A percentile compares a stretch with the other conserved stretches of the same genome.
These are phyloP conservation scores for Diplogelasinospora grovesii DNA, from an alignment of 495 filamentous ascomycete species.

Conservation along the genomic window DNA sequence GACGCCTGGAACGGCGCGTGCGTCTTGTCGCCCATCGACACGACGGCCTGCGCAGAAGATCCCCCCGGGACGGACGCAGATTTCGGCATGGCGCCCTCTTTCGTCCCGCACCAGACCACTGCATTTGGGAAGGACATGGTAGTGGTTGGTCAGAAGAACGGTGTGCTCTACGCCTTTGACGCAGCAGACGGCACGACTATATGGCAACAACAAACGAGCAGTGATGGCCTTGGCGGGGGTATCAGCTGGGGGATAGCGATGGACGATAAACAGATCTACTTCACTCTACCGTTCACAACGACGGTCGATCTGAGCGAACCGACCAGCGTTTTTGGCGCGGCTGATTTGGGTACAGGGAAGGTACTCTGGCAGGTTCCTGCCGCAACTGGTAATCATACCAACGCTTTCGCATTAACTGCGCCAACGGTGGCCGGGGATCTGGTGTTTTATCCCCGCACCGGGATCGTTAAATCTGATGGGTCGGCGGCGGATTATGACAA, in stretches of 20 bases:
- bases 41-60: slow-evolving; percentile 16
- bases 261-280: slow-evolving; percentile 27
- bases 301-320: slow-evolving; percentile 9
- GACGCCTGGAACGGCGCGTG: slow-evolving; percentile 27
- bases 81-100: slow-evolving; percentile 35
- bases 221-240: slow-evolving; percentile 21
- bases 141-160: slow-evolving; percentile 34
- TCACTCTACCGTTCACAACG: slow-evolving; percentile 18
- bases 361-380: slow-evolving; percentile 25
- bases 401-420: slow-evolving; percentile 4
- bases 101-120: slow-evolving; percentile 14
- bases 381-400: too few relatives aligned
- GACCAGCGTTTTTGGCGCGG: slow-evolving; percentile 28
- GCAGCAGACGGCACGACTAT: slow-evolving; percentile 19
- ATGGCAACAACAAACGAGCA: slow-evolving; percentile 23
- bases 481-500: neutral
- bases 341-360: slow-evolving; percentile 16
- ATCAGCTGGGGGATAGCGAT: slow-evolving; percentile 34
- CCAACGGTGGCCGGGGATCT: slow-evolving; percentile 29
- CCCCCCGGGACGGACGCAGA: slow-evolving; percentile 28
- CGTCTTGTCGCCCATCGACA: slow-evolving; percentile 12
- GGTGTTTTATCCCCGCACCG: slow-evolving; percentile 15
- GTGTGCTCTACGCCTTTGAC: slow-evolving; percentile 25
- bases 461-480: slow-evolving; percentile 8
- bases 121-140: slow-evolving; percentile 18